Evolutionary conservation across 1,139 yeast genomes (phyloP).

Genomic region (Protomyces gravidus): DNA sequence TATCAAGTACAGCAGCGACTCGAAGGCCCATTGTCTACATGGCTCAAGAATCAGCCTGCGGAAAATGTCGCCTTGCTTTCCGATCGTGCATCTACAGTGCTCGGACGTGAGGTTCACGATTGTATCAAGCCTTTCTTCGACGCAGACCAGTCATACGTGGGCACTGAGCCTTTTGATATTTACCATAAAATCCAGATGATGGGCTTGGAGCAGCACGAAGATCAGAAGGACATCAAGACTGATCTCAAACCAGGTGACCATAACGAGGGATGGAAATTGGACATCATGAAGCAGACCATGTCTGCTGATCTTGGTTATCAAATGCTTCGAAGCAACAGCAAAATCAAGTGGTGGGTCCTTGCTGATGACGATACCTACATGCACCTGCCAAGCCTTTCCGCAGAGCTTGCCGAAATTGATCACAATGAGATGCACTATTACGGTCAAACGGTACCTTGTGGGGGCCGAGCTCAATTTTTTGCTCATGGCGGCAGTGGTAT

Average conservation of each 20-base stretch:
- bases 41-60: background rate
- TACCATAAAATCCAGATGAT: background rate
- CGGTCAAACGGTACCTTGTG: background rate
- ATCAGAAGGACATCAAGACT: background rate
- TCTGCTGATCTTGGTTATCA: constrained; percentile 12
- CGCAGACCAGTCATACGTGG: background rate
- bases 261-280: constrained; percentile 16
- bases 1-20: constrained; percentile 7
- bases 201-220: background rate
- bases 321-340: constrained; percentile 1
- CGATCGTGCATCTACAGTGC: background rate
- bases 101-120: background rate
- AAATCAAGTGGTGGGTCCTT: constrained; percentile 41
- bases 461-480: constrained; percentile 33
- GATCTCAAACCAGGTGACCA: background rate
- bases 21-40: constrained; percentile 8
- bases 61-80: constrained; percentile 1
- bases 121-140: constrained; percentile 7
- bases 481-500: constrained; percentile 45
- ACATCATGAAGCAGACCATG: constrained; percentile 7
- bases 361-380: constrained; percentile 43
- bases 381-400: constrained; percentile 38
- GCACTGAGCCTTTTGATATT: background rate
- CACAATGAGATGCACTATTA: constrained; percentile 35
- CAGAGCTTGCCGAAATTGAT: constrained; percentile 36